Evolutionary conservation across 1,284 basidiomycete genomes (phyloP).

Genomic region (Rhodotorula sp.): DNA sequence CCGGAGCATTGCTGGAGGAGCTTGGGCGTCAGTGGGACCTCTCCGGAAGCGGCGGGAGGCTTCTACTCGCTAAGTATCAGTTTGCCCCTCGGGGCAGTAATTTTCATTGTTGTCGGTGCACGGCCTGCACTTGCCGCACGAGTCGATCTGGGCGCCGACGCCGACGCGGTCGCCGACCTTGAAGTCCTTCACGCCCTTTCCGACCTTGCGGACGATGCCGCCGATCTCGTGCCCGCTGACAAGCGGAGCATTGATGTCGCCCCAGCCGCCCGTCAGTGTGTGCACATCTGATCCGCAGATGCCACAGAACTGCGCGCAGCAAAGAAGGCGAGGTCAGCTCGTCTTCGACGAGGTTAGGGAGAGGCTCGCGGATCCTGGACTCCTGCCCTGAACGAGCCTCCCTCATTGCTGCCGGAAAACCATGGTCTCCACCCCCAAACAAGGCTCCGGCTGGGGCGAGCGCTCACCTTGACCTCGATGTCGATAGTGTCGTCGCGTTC

Average conservation of each 20-base stretch:
- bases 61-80: constrained; percentile 50
- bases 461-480: constrained; percentile 19
- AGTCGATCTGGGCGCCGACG: constrained; percentile 55
- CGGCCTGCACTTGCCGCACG: constrained; percentile 52
- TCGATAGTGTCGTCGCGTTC: constrained; percentile 29
- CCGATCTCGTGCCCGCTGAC: constrained; percentile 55
- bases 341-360: no score
- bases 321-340: no score
- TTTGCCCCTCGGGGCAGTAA: constrained; percentile 46
- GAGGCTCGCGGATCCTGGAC: constrained; percentile 4
- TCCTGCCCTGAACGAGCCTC: no score
- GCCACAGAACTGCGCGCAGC: constrained; percentile 12
- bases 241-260: constrained; percentile 18
- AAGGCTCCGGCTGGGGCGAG: no score
- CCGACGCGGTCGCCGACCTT: constrained; percentile 56
- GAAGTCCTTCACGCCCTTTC: constrained; percentile 52
- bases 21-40: background rate
- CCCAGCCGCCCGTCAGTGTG: constrained; percentile 36
- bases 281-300: constrained; percentile 32
- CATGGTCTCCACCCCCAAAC: no score
- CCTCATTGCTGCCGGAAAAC: no score
- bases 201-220: constrained; percentile 55
- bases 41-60: background rate
- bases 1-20: constrained; percentile 5
- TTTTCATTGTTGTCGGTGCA: constrained; percentile 54